Evolutionary conservation across 805 yeast genomes (phyloP).

Genomic region (Candida parachauliodes): DNA sequence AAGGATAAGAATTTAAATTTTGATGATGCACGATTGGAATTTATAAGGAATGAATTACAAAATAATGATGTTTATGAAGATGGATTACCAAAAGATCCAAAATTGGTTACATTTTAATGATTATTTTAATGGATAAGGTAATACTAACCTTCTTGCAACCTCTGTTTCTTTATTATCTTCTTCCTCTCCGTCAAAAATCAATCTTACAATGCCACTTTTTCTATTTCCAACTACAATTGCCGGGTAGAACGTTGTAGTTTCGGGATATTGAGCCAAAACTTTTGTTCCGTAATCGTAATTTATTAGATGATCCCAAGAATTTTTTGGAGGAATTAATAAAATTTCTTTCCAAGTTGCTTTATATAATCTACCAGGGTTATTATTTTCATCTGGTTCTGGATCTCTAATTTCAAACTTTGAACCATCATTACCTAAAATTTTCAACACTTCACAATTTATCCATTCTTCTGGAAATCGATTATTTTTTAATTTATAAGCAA

Average conservation of each 20-base stretch:
- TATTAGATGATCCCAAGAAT: slow-evolving; percentile 22
- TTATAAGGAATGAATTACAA: slow-evolving; percentile 43
- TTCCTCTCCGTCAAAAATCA: slow-evolving; percentile 94
- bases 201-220: slow-evolving; percentile 70
- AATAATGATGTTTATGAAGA: slow-evolving; percentile 56
- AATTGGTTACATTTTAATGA: slow-evolving; percentile 45
- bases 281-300: slow-evolving; percentile 71
- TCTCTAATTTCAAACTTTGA: slow-evolving; percentile 84
- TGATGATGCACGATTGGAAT: slow-evolving; percentile 65
- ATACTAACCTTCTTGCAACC: slow-evolving; percentile 78
- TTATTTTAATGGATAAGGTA: slow-evolving; percentile 57
- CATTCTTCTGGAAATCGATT: slow-evolving; percentile 81
- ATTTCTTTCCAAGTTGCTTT: slow-evolving; percentile 81
- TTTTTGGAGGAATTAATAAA: slow-evolving; percentile 61
- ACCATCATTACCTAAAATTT: slow-evolving; percentile 71
- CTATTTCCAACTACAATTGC: slow-evolving; percentile 83
- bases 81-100: slow-evolving; percentile 68
- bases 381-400: slow-evolving; percentile 95
- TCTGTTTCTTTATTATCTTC: slow-evolving; percentile 95
- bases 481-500: slow-evolving; percentile 70
- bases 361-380: slow-evolving; percentile 82
- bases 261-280: slow-evolving; percentile 93
- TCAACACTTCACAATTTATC: slow-evolving; percentile 91
- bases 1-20: slow-evolving; percentile 45
- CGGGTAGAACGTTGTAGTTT: slow-evolving; percentile 93